Evolutionary conservation across 2,329 filamentous ascomycete genomes (phyloP).

Genomic region (Malbranchea cinnamomea): DNA sequence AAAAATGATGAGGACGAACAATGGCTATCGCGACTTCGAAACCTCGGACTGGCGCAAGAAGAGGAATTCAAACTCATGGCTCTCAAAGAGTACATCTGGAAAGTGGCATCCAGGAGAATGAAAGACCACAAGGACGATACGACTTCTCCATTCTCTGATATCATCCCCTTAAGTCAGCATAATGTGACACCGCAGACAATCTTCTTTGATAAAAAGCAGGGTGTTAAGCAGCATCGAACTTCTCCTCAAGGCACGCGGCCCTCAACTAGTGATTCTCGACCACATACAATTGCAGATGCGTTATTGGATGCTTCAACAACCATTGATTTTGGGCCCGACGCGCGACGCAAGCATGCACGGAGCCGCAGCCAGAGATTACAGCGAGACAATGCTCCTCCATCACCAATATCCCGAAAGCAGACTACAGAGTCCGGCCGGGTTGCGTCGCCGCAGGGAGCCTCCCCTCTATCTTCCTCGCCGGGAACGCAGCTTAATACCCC

Average conservation of each 20-base stretch:
- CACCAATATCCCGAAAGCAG: slow-evolving; percentile 13
- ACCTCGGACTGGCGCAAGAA: slow-evolving; percentile 64
- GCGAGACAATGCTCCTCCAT: slow-evolving; percentile 13
- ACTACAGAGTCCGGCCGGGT: slow-evolving; percentile 6
- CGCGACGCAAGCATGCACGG: slow-evolving; percentile 27
- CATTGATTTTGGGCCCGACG: slow-evolving; percentile 50
- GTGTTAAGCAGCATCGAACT: slow-evolving; percentile 29
- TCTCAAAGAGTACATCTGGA: slow-evolving; percentile 82
- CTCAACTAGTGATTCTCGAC: slow-evolving; percentile 19
- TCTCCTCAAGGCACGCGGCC: slow-evolving; percentile 13
- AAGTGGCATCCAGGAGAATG: slow-evolving; percentile 56
- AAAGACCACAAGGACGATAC: slow-evolving; percentile 29
- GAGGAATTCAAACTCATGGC: slow-evolving; percentile 83
- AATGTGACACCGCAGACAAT: slow-evolving; percentile 75
- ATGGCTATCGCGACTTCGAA: slow-evolving; percentile 75
- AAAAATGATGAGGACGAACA: slow-evolving; percentile 89
- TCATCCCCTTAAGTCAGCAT: slow-evolving; percentile 60
- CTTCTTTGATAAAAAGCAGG: slow-evolving; percentile 68
- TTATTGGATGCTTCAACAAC: slow-evolving; percentile 82
- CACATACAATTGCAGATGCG: slow-evolving; percentile 78
- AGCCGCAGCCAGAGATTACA: slow-evolving; percentile 27
- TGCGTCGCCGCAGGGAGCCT: slow-evolving; percentile 8
- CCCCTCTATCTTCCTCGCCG: slow-evolving; percentile 24
- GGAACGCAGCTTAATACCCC: slow-evolving; percentile 19
- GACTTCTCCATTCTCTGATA: slow-evolving; percentile 40